These are phyloP conservation scores for Phlebopus sp. DNA, from an alignment of 1,284 basidiomycete genomes.

Conservation along the genomic window DNA sequence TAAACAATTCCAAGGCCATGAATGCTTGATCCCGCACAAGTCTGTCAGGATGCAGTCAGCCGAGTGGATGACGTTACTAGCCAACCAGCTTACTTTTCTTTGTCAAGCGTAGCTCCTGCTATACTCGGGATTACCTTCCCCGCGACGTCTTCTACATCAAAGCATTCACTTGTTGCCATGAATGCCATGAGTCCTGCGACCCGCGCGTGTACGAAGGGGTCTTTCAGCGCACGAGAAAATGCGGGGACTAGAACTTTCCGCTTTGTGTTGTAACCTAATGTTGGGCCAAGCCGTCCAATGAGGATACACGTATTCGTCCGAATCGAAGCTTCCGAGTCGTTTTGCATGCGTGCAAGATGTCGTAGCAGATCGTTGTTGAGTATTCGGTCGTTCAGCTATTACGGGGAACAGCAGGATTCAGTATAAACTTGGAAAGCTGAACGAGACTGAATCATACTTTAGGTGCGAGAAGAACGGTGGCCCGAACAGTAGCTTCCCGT, in stretches of 20 bases:
- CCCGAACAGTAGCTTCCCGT: conserved; percentile 91
- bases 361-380: conserved; percentile 97
- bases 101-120: conserved; percentile 78
- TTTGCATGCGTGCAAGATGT: conserved; percentile 90
- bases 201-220: conserved; percentile 89
- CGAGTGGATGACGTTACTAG: conserved; percentile 7
- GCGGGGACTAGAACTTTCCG: conserved; percentile 95
- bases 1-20: conserved; percentile 84
- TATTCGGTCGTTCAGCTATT: conserved; percentile 83
- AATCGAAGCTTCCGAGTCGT: conserved; percentile 90
- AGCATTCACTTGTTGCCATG: conserved; percentile 92
- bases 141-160: conserved; percentile 86
- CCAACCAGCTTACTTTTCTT: conserved; percentile 67
- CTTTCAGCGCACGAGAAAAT: conserved; percentile 88
- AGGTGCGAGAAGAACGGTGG: conserved; percentile 79
- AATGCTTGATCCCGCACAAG: conserved; percentile 92
- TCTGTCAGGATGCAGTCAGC: conserved; percentile 38
- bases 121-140: conserved; percentile 86
- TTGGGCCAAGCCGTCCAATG: conserved; percentile 86
- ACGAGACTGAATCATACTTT: conserved; percentile 55
- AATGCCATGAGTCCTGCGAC: conserved; percentile 96
- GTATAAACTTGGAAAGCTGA: background rate
- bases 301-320: conserved; percentile 98
- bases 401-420: background rate
- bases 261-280: conserved; percentile 84